Evolutionary conservation across 2,329 filamentous ascomycete genomes (phyloP).

Genomic region (Thelonectria rubi): DNA sequence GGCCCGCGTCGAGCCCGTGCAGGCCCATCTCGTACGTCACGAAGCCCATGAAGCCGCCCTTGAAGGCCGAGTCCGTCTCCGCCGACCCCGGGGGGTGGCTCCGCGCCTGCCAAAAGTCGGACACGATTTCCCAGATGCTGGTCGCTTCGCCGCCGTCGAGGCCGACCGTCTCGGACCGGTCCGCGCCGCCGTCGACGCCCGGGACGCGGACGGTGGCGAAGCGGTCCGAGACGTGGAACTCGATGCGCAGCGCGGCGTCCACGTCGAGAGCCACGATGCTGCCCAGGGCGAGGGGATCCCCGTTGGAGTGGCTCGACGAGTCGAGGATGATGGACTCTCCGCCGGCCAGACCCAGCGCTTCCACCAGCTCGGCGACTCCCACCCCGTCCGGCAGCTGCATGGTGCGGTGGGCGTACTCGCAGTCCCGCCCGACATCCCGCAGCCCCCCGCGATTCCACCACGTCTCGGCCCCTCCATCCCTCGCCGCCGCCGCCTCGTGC

Average conservation of each 20-base stretch:
- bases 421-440: slow-evolving; percentile 26
- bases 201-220: slow-evolving; percentile 46
- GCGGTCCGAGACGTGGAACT: slow-evolving; percentile 63
- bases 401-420: slow-evolving; percentile 51
- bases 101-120: slow-evolving; percentile 53
- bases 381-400: slow-evolving; percentile 57
- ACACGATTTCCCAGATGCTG: slow-evolving; percentile 61
- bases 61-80: slow-evolving; percentile 63
- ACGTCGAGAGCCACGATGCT: slow-evolving; percentile 79
- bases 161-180: slow-evolving; percentile 29
- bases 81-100: slow-evolving; percentile 34
- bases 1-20: slow-evolving; percentile 44
- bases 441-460: slow-evolving; percentile 31
- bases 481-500: slow-evolving; percentile 15
- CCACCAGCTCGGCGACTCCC: slow-evolving; percentile 64
- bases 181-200: slow-evolving; percentile 3
- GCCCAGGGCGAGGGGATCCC: slow-evolving; percentile 60
- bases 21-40: slow-evolving; percentile 86
- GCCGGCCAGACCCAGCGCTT: slow-evolving; percentile 53
- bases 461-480: neutral
- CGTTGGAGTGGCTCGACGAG: slow-evolving; percentile 63
- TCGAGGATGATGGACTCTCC: slow-evolving; percentile 66
- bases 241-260: slow-evolving; percentile 63
- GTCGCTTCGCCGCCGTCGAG: slow-evolving; percentile 40
- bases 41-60: slow-evolving; percentile 86